Evolutionary conservation across 192 early-diverging fungal genomes (phyloP), one percentile per base, ranked within the genome.

Genomic region (Rhizophagus prolifer): DNA sequence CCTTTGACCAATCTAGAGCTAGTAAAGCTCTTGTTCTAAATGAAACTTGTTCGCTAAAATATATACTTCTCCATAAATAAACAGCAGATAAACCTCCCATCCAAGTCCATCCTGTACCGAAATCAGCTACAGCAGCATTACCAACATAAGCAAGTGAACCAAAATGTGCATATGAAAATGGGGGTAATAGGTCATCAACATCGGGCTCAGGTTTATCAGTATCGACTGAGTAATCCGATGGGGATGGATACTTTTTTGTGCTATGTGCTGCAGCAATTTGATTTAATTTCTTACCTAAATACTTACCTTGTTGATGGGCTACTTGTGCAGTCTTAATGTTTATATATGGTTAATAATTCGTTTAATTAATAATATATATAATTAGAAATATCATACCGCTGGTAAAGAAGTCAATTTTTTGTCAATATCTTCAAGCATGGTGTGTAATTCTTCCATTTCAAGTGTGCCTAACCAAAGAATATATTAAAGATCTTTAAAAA

Each of bases 81-180:
- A 88, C 79, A 10, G 87, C 85, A 64, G 83, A 81, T 16, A 85
- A 75, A 9, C 86, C 86, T 21, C 88, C 83, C 65, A 85, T 78
- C 81, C 86, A 86, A 23, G 85, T 83, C 67, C 71, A 69, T 26
- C 87, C 87, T 47, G 68, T 76, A 61, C 81, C 83, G 79, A 87
- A 78, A 36, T 89, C 88, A 21, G 84, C 79, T 0, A 87, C 88
- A 14, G 88, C 87, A 30, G 83, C 85, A 41, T 83, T 87, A 38
- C 89, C 89, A 76, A 94, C 84, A 72, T 94, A 94, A 3, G 91
- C 90, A 62, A 93, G 78, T 13, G 89, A 85, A 19, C 91, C 92
- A 26, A 88, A 81, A 73, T 92, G 91, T 14, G 72, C 85, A 70
- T 94, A 94, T 9, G 71, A 62, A 76, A 94, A 94, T 9, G 89